Base-by-base conservation (phyloP, 2,329 filamentous ascomycete genomes). In the Cryphonectria carpinicola region DNA sequence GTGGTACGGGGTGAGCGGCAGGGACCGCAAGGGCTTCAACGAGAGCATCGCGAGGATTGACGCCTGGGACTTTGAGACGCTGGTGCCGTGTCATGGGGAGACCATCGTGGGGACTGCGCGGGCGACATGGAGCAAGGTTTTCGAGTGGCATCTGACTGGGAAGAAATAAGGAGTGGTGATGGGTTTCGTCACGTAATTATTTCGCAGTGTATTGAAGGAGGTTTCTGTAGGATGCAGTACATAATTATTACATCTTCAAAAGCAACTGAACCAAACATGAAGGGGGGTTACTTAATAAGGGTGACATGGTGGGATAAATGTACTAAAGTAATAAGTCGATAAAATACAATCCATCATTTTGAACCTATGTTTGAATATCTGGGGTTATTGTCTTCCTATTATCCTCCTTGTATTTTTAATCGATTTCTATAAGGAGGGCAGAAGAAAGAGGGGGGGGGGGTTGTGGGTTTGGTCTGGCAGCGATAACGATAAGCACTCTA, bases 31-130 rank as follows among this genome's bases (percentile, higher is more conserved):
- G 6, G 90, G 88, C 19, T 97, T 94, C 80, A 90, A 90, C 74
- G 85, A 89, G 73, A 94, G 91, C 75, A 82, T 94, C 56, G 82
- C 81, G 75, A 86, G 86, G 72, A 95, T 98, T 73, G 84, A 89
- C 67, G 79, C 81, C 68, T 99, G 95, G 95, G 91, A 95, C 71
- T 97, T 98, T 79, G 88, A 91, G 74, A 90, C 90, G 54, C 85
- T 98, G 66, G 90, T 99, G 71, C 94, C 95, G 0, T 98, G 95
- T 79, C 96, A 99, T 81, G 96, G 96, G 11, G 96, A 99, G 82
- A 90, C 93, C 22, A 90, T 98, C 74, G 91, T 96, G 79, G 84
- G 83, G 1, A 80, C 84, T 73, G 94, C 88, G 13, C 97, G 97
- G 85, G 87, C 86, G 14, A 84, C 93, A 22, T 97, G 95, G 74